Conservation (phyloP, 352 stramenopile species). For the Phytophthora kernoviae region DNA sequence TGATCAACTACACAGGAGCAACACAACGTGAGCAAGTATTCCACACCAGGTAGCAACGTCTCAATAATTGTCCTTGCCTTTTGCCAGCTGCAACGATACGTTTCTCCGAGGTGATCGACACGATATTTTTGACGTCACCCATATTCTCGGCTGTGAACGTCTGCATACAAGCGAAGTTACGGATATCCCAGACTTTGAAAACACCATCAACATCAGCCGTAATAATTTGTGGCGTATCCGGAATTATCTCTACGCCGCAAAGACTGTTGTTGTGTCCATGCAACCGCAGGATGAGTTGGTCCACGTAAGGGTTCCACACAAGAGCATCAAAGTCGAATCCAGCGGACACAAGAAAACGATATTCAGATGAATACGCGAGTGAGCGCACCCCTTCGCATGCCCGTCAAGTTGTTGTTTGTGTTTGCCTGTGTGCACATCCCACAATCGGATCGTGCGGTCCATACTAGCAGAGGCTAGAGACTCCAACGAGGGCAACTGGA, state of each 20-base stretch:
- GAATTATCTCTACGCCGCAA: conserved; percentile 87
- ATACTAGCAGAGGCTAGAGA: conserved; percentile 87
- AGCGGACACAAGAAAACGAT: conserved; percentile 85
- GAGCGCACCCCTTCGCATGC: conserved; percentile 77
- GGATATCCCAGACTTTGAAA: conserved; percentile 91
- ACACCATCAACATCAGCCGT: conserved; percentile 83
- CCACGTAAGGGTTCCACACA: conserved; percentile 91
- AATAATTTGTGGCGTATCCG: conserved; percentile 86
- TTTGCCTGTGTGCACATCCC: conserved; percentile 86
- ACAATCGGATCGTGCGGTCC: conserved; percentile 89
- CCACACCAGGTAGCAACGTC: neutral
- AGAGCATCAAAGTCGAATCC: conserved; percentile 90
- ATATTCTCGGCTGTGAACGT: conserved; percentile 83
- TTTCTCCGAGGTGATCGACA: conserved; percentile 72
- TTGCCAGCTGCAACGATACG: conserved; percentile 79
- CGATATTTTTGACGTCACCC: conserved; percentile 75
- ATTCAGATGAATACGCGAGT: conserved; percentile 85
- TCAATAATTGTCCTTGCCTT: conserved; percentile 36
- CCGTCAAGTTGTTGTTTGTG: conserved; percentile 88
- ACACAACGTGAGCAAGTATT: neutral
- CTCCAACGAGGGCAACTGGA: conserved; percentile 75
- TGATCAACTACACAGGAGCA: conserved; percentile 41
- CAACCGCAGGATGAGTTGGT: conserved; percentile 86
- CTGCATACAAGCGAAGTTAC: conserved; percentile 91
- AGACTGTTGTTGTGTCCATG: conserved; percentile 88